phyloP scores from a whole-genome alignment of 1,284 basidiomycete species.

The Salmacisia buchloeana region DNA sequence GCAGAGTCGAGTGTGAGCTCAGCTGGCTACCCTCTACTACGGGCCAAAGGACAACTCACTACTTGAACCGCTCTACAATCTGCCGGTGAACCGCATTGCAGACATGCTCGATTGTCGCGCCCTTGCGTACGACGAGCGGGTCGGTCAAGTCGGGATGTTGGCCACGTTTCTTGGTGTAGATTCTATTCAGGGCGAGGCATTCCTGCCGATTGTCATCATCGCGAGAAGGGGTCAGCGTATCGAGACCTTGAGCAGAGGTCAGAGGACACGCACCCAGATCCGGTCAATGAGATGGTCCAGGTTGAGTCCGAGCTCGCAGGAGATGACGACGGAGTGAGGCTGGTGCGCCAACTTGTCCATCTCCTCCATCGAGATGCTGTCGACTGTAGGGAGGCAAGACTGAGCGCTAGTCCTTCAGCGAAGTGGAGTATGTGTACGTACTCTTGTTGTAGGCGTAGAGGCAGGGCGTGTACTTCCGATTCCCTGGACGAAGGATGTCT shows the following conservation, averaged over 20 bases:
- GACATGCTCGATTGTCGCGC: constrained; percentile 81
- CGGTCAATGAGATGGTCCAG: constrained; percentile 79
- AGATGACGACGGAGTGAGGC: constrained; percentile 85
- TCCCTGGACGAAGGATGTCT: too few species aligned
- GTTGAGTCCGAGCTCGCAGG: constrained; percentile 88
- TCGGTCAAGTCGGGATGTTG: constrained; percentile 76
- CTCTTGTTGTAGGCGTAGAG: constrained; percentile 78
- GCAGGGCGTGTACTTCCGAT: constrained; percentile 89
- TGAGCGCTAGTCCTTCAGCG: not conserved
- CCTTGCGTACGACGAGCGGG: constrained; percentile 85
- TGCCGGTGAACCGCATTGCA: constrained; percentile 67
- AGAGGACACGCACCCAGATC: constrained; percentile 67
- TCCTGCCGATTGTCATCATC: constrained; percentile 18
- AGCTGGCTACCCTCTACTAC: too few species aligned
- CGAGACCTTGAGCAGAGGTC: too few species aligned
- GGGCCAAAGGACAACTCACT: too few species aligned
- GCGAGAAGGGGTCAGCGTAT: not conserved
- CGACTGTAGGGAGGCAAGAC: constrained; percentile 23
- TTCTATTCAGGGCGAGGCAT: constrained; percentile 47
- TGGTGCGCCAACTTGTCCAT: constrained; percentile 80
- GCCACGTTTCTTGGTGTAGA: constrained; percentile 96
- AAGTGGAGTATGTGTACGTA: constrained; percentile 6
- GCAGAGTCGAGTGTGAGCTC: too few species aligned
- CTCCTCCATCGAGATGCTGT: constrained; percentile 55
- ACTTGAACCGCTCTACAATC: constrained; percentile 69